Percentiles rank a stretch among this genome's conserved stretches.
These are phyloP conservation scores for Blakeslea trispora DNA, from an alignment of 371 early-diverging fungal species.

Conservation along the genomic window DNA sequence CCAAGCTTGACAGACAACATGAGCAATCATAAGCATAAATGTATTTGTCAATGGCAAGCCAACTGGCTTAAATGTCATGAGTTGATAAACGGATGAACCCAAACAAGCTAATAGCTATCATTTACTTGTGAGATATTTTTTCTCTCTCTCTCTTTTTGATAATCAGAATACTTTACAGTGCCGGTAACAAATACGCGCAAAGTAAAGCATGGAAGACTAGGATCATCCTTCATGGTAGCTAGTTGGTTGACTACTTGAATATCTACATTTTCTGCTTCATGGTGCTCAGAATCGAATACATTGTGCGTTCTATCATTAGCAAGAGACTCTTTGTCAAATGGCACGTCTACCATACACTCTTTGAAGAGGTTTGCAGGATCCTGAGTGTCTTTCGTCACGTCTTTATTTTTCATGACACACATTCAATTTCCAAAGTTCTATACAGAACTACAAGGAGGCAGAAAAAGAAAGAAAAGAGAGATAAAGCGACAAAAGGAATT, in stretches of 20 bases:
- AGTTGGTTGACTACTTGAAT: slow-evolving; percentile 41
- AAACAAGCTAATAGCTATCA: slow-evolving; percentile 36
- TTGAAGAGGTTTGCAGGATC: no score
- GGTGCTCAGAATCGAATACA: no score
- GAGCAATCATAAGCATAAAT: slow-evolving; percentile 48
- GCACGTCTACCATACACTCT: no score
- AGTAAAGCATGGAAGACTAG: slow-evolving; percentile 29
- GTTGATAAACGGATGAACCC: slow-evolving; percentile 42
- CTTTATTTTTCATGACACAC: no score
- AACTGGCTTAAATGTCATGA: slow-evolving; percentile 49
- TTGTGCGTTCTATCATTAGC: no score
- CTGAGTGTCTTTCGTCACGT: no score
- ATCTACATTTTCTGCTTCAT: no score
- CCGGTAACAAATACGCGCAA: slow-evolving; percentile 36
- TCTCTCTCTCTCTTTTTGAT: slow-evolving; percentile 1
- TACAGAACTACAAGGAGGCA: no score
- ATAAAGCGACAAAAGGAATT: no score
- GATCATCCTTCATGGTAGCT: slow-evolving; percentile 38
- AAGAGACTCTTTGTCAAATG: no score
- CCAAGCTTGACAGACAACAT: slow-evolving; percentile 40
- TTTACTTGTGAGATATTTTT: background rate
- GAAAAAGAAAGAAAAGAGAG: no score
- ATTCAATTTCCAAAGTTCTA: no score
- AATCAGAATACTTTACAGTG: slow-evolving; percentile 23
- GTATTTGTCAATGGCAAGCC: slow-evolving; percentile 39